These are phyloP conservation scores for Oryza punctata DNA, from an alignment of 176 grass and related monocot species.

Conservation along the genomic window DNA sequence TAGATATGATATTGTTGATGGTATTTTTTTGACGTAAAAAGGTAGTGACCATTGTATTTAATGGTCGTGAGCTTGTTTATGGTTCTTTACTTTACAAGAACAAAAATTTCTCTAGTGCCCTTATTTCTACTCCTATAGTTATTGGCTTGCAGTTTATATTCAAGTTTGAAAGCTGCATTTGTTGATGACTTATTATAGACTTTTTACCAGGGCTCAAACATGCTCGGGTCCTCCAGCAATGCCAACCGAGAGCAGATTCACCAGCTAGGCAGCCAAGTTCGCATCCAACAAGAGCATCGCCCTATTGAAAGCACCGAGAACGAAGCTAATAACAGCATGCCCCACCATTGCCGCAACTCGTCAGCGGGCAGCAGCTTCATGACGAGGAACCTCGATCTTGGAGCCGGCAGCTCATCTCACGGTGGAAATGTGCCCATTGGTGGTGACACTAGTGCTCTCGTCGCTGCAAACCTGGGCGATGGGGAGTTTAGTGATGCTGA, in stretches of 20 bases:
- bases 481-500: conserved; percentile 68
- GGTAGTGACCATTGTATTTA: too few relatives aligned
- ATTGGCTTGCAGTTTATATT: background rate
- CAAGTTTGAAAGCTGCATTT: background rate
- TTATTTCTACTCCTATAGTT: too few relatives aligned
- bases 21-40: too few relatives aligned
- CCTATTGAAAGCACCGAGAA: conserved; percentile 68
- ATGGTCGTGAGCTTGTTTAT: too few relatives aligned
- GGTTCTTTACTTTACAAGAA: background rate
- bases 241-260: conserved; percentile 6
- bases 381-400: conserved; percentile 53
- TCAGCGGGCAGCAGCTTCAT: conserved; percentile 64
- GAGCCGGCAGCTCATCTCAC: conserved; percentile 9
- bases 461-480: conserved; percentile 43
- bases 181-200: background rate
- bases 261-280: background rate
- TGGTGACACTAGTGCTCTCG: conserved; percentile 22
- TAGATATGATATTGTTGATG: background rate
- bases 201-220: conserved; percentile 11
- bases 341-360: conserved; percentile 68
- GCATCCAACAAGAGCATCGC: conserved; percentile 17
- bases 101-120: background rate
- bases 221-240: conserved; percentile 42
- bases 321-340: conserved; percentile 60
- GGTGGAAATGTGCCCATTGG: conserved; percentile 41